A percentile compares a stretch with the other conserved stretches of the same genome.
phyloP scores from a whole-genome alignment of 2,329 filamentous ascomycete species.

The Ophiosphaerella narmari region DNA sequence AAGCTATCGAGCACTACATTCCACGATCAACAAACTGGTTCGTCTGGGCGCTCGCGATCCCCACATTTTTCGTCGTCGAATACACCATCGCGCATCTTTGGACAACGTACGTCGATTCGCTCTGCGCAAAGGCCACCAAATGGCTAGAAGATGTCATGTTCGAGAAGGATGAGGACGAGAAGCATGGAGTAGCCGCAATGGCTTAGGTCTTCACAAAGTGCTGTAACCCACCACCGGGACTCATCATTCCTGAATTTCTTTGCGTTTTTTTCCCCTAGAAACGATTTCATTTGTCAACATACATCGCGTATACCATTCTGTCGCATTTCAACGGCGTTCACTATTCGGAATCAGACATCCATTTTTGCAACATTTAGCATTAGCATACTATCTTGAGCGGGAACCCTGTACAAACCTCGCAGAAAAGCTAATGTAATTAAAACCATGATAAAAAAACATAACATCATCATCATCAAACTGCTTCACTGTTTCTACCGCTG shows the following conservation, averaged over 20 bases:
- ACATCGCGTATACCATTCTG: constrained; percentile 6
- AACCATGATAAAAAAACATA: background rate
- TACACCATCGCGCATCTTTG: constrained; percentile 56
- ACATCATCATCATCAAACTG: too few species aligned
- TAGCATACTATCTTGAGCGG: background rate
- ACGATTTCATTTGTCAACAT: constrained; percentile 8
- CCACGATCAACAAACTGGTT: constrained; percentile 45
- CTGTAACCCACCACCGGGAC: too few species aligned
- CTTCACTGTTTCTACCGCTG: too few species aligned
- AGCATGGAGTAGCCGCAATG: constrained; percentile 32
- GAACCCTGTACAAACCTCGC: background rate
- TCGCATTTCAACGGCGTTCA: constrained; percentile 8
- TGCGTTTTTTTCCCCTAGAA: constrained; percentile 2
- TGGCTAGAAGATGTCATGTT: constrained; percentile 56
- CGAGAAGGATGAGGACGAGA: constrained; percentile 49
- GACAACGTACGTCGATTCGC: constrained; percentile 58
- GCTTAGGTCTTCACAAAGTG: constrained; percentile 15
- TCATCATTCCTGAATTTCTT: background rate
- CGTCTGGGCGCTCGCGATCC: constrained; percentile 50
- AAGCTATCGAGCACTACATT: constrained; percentile 50
- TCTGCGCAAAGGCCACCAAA: constrained; percentile 55
- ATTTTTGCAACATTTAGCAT: background rate
- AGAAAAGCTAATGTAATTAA: constrained; percentile 1
- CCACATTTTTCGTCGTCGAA: constrained; percentile 53
- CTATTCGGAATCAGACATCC: background rate